phyloP scores from a whole-genome alignment of 2,329 filamentous ascomycete species.

The Alternaria hordeiaustralica region DNA sequence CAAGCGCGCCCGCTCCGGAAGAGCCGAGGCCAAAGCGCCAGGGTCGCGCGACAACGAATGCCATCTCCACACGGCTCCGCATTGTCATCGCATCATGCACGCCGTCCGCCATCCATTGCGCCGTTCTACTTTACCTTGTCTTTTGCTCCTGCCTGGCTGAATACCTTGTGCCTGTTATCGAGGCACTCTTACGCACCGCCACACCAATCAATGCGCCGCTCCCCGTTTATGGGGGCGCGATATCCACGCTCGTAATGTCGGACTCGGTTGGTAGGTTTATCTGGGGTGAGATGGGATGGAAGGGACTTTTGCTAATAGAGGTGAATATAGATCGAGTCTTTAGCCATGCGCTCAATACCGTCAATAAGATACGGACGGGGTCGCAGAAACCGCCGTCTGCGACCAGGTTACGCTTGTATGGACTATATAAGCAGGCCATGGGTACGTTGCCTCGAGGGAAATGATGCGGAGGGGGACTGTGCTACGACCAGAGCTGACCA shows the following conservation, averaged over 20 bases:
- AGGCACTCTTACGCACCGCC: neutral
- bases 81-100: conserved; percentile 17
- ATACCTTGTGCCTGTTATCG: neutral
- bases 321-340: conserved; percentile 83
- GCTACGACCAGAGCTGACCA: conserved; percentile 16
- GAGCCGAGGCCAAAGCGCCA: conserved; percentile 16
- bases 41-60: conserved; percentile 11
- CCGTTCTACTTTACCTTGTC: neutral
- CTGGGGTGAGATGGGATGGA: neutral
- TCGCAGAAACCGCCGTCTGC: conserved; percentile 83
- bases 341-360: conserved; percentile 97
- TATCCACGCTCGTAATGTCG: conserved; percentile 42
- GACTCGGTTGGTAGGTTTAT: conserved; percentile 50
- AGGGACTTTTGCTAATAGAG: neutral
- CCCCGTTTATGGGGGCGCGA: conserved; percentile 24
- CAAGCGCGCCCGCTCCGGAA: conserved; percentile 5
- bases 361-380: conserved; percentile 96
- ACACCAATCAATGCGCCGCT: conserved; percentile 18
- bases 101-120: neutral
- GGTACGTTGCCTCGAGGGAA: conserved; percentile 49
- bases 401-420: conserved; percentile 91
- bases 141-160: conserved; percentile 5
- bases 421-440: conserved; percentile 98
- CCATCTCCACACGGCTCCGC: conserved; percentile 17
- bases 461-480: neutral